phyloP scores from a whole-genome alignment of 1,139 yeast genomes.

The Zygosaccharomyces pseudobailii region DNA sequence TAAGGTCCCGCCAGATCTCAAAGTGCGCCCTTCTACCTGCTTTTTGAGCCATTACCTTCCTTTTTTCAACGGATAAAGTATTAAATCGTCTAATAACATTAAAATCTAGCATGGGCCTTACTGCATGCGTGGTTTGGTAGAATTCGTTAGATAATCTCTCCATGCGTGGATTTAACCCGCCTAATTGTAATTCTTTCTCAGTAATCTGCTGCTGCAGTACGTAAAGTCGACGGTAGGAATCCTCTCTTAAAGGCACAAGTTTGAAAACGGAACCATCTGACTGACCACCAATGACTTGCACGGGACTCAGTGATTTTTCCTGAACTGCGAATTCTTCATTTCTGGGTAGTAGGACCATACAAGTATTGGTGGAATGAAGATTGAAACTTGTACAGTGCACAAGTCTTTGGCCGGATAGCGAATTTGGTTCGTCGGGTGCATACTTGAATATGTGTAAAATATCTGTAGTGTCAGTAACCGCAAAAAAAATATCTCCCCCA shows the following conservation, averaged over 20 bases:
- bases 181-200: constrained; percentile 56
- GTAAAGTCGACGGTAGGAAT: constrained; percentile 75
- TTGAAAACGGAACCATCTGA: constrained; percentile 74
- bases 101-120: constrained; percentile 59
- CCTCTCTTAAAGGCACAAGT: constrained; percentile 72
- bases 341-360: constrained; percentile 52
- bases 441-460: constrained; percentile 75
- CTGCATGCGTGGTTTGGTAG: constrained; percentile 22
- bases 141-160: constrained; percentile 53
- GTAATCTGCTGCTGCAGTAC: constrained; percentile 82
- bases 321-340: constrained; percentile 31
- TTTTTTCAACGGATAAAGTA: constrained; percentile 52
- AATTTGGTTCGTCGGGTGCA: constrained; percentile 87
- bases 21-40: constrained; percentile 52
- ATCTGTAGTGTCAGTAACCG: constrained; percentile 66
- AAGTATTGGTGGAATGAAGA: constrained; percentile 56
- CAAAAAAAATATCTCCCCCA: constrained; percentile 62
- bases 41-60: constrained; percentile 49
- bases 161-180: constrained; percentile 78
- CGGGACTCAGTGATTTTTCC: constrained; percentile 28
- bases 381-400: constrained; percentile 69
- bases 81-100: constrained; percentile 51
- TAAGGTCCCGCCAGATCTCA: constrained; percentile 66
- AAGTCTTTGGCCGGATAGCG: constrained; percentile 74
- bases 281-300: constrained; percentile 64